Conservation (phyloP, 345 rosid genomes). For the Cardiospermum halicacabum region DNA sequence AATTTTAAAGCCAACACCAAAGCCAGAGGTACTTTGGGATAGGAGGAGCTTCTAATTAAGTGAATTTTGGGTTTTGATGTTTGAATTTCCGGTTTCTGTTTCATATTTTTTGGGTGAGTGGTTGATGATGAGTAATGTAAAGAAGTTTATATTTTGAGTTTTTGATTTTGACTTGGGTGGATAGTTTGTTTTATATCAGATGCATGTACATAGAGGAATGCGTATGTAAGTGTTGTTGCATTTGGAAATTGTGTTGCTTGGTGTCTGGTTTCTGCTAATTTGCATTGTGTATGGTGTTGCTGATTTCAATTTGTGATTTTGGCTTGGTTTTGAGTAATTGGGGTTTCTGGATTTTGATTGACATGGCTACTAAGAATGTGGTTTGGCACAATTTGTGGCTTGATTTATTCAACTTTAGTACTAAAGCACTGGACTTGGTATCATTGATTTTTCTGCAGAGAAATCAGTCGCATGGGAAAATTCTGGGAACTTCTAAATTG, state of each 20-base stretch:
- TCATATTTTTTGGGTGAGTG: neutral
- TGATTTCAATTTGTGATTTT: neutral
- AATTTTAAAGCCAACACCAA: conserved; percentile 20
- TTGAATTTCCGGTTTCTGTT: neutral
- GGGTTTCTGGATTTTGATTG: neutral
- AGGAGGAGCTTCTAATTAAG: neutral
- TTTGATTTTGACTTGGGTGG: neutral
- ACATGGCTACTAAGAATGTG: neutral
- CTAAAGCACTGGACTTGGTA: neutral
- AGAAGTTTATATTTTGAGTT: neutral
- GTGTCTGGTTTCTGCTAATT: neutral
- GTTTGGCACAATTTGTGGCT: conserved; percentile 2
- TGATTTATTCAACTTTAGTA: neutral
- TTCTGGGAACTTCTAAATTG: conserved; percentile 37
- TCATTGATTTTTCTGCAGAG: conserved; percentile 16
- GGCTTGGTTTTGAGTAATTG: neutral
- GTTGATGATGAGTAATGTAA: neutral
- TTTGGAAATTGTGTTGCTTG: neutral
- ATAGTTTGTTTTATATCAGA: neutral
- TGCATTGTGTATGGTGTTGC: neutral
- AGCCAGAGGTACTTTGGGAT: conserved; percentile 28
- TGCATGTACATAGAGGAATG: neutral
- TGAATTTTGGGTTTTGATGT: neutral
- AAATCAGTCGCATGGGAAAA: conserved; percentile 12
- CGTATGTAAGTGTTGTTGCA: too few relatives aligned